A percentile compares a stretch with the other conserved stretches of the same genome.
These are phyloP conservation scores for Malus hybrid DNA, from an alignment of 331 rosid genomes.

Conservation along the genomic window DNA sequence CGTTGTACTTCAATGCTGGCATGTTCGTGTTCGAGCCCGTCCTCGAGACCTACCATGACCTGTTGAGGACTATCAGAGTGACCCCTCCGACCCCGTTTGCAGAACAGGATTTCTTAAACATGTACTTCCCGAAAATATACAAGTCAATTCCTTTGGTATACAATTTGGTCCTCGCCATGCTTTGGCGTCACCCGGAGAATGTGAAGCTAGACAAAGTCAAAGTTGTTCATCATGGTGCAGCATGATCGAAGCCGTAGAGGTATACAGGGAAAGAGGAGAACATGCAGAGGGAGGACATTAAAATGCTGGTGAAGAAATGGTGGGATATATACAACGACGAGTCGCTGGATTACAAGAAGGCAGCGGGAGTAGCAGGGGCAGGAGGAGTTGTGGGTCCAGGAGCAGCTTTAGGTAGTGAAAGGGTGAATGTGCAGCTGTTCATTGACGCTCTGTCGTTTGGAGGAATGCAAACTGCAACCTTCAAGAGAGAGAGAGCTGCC, in stretches of 20 bases:
- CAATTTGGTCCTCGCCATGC: constrained; percentile 71
- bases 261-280: constrained; percentile 74
- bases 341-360: constrained; percentile 48
- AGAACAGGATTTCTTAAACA: constrained; percentile 77
- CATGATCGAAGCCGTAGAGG: constrained; percentile 95
- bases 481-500: no score
- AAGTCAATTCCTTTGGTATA: constrained; percentile 51
- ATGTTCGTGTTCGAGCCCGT: constrained; percentile 72
- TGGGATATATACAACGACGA: constrained; percentile 64
- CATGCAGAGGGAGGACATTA: constrained; percentile 81
- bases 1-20: constrained; percentile 89
- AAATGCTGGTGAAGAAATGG: constrained; percentile 72
- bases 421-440: constrained; percentile 36
- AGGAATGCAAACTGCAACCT: no score
- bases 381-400: background rate
- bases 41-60: constrained; percentile 38
- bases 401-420: background rate
- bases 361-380: background rate
- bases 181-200: constrained; percentile 88
- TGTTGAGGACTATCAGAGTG: constrained; percentile 32
- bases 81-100: constrained; percentile 78
- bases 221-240: constrained; percentile 72
- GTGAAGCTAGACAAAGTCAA: constrained; percentile 50
- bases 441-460: constrained; percentile 32
- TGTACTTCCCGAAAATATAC: constrained; percentile 54